A percentile compares a stretch with the other conserved stretches of the same genome.
Evolutionary conservation across 345 rosid genomes (phyloP).

Genomic region (Cardiospermum halicacabum): DNA sequence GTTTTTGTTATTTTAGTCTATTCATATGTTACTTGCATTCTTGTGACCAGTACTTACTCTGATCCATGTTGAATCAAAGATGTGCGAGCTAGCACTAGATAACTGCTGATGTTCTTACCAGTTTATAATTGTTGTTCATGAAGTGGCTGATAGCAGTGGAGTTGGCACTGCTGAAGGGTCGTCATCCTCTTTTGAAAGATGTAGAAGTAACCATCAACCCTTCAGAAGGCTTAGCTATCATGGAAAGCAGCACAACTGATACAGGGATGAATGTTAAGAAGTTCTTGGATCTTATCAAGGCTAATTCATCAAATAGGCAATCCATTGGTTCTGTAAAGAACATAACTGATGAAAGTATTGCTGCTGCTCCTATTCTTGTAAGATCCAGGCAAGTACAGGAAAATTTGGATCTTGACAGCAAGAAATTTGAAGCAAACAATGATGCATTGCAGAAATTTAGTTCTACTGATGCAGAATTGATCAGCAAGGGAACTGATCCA

Average conservation of each 20-base stretch:
- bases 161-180: slow-evolving; percentile 94
- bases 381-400: slow-evolving; percentile 24
- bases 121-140: slow-evolving; percentile 20
- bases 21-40: neutral
- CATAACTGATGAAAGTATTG: slow-evolving; percentile 30
- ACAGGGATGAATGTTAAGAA: slow-evolving; percentile 31
- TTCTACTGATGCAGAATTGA: slow-evolving; percentile 38
- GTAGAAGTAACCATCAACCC: slow-evolving; percentile 75
- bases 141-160: slow-evolving; percentile 96
- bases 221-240: slow-evolving; percentile 45
- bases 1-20: neutral
- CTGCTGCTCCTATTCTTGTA: slow-evolving; percentile 21
- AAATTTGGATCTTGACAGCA: slow-evolving; percentile 24
- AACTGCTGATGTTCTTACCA: slow-evolving; percentile 17
- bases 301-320: slow-evolving; percentile 43
- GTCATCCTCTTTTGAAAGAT: slow-evolving; percentile 89
- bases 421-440: slow-evolving; percentile 25
- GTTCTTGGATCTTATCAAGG: slow-evolving; percentile 31
- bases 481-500: slow-evolving; percentile 31
- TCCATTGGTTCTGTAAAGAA: slow-evolving; percentile 25
- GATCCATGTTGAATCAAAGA: neutral
- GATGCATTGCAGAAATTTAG: slow-evolving; percentile 25
- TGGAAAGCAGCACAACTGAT: slow-evolving; percentile 39
- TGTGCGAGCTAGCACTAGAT: neutral
- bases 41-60: neutral